Percentiles rank a stretch among this genome's conserved stretches.
phyloP scores from a whole-genome alignment of 2,329 filamentous ascomycete species.

The Venturia nashicola region DNA sequence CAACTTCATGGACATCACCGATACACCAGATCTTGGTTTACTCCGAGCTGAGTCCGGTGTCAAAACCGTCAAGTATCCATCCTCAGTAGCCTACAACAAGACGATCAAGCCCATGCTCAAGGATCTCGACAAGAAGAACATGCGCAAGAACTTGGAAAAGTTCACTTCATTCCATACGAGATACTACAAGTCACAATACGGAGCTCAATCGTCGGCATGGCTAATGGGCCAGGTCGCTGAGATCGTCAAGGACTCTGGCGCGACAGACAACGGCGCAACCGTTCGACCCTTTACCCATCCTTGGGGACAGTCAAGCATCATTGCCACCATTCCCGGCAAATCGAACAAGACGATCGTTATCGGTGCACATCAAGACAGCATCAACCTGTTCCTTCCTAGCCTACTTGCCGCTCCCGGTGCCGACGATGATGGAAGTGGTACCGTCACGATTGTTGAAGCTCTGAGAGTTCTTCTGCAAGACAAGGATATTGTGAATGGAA shows the following conservation, averaged over 20 bases:
- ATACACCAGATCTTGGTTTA: constrained; percentile 52
- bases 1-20: constrained; percentile 91
- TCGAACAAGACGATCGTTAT: constrained; percentile 76
- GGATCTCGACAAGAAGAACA: constrained; percentile 60
- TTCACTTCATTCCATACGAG: constrained; percentile 71
- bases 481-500: constrained; percentile 56
- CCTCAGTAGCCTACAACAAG: constrained; percentile 51
- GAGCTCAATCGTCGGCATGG: constrained; percentile 79
- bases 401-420: constrained; percentile 78
- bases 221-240: constrained; percentile 61
- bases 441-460: constrained; percentile 88
- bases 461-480: constrained; percentile 68
- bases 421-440: constrained; percentile 90
- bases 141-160: constrained; percentile 65
- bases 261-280: constrained; percentile 50
- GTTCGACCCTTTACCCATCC: constrained; percentile 66
- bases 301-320: constrained; percentile 85
- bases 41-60: constrained; percentile 16
- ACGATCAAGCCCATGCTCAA: constrained; percentile 55
- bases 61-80: constrained; percentile 50
- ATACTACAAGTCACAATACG: constrained; percentile 69
- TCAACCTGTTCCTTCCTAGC: constrained; percentile 81
- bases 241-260: constrained; percentile 60
- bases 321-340: constrained; percentile 80
- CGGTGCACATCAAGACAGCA: constrained; percentile 88